Evolutionary conservation across 163 green algal genomes (phyloP), one percentile per base, ranked within the genome.

Genomic region (Prototheca cutis): DNA sequence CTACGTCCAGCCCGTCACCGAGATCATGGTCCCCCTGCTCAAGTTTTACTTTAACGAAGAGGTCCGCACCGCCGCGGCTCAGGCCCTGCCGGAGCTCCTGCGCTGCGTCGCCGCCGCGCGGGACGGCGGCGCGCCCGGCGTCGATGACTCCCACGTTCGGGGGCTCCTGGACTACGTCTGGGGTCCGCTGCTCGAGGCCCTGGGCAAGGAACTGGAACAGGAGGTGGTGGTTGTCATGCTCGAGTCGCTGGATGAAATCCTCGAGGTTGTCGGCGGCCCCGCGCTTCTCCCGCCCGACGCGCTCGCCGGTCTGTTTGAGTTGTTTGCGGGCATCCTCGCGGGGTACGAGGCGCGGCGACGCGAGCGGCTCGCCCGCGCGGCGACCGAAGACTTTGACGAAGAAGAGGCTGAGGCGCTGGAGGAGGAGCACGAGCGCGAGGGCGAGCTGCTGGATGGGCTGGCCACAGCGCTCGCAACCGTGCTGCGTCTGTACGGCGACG

Each of bases 21-120:
- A 85, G 25, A 81, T 95, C 49, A 94, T 96, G 82, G 81, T 97
- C 31, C 88, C 90, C 0, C 80, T 97, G 55, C 77, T 95, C 31
- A 88, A 83, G 56, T 98, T 97, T 60, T 96, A 94, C 72, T 95
- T 97, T 71, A 86, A 95, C 55, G 91, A 98, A 67, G 91, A 97
- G 40, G 91, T 98, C 56, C 71, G 90, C 1, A 62, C 73, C 4
- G 75, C 76, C 18, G 84, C 77, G 5, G 78, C 78, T 19, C 65
- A 81, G 45, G 67, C 72, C 4, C 55, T 98, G 47, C 87, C 91
- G 17, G 82, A 93, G 63, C 80, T 98, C 66, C 73, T 98, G 54
- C 73, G 80, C 32, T 80, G 68, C 18, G 84, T 73, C 28, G 78
- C 86, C 61, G 53, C 80, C 10, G 88, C 84, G 17, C 62, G 84